These are phyloP conservation scores for Pythium inflatum DNA, from an alignment of 352 stramenopile species.

Conservation along the genomic window DNA sequence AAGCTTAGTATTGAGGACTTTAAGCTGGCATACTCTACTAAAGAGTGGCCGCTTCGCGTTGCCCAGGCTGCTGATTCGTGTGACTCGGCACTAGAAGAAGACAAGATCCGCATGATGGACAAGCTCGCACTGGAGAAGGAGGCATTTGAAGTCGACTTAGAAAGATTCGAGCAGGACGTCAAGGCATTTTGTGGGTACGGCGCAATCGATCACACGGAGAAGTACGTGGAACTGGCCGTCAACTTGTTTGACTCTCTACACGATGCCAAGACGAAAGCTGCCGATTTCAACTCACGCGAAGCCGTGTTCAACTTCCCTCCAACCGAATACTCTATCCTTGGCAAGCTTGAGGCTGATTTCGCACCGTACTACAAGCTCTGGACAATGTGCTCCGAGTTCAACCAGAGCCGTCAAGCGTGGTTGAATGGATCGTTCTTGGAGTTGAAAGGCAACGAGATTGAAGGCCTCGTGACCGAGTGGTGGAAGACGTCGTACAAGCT, in stretches of 20 bases:
- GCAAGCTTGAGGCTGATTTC: constrained; percentile 87
- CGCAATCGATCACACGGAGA: constrained; percentile 88
- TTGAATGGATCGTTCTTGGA: constrained; percentile 92
- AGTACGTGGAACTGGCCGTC: constrained; percentile 88
- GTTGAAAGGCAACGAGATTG: constrained; percentile 88
- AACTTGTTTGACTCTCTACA: constrained; percentile 90
- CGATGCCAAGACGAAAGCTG: constrained; percentile 88
- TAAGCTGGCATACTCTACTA: constrained; percentile 86
- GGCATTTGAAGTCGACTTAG: constrained; percentile 79
- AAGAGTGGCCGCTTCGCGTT: constrained; percentile 86
- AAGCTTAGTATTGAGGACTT: constrained; percentile 91
- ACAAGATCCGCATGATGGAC: constrained; percentile 96
- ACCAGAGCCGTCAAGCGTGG: constrained; percentile 91
- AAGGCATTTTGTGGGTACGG: constrained; percentile 88
- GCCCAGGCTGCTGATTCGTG: constrained; percentile 81
- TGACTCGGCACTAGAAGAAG: constrained; percentile 88
- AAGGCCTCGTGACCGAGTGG: constrained; percentile 91
- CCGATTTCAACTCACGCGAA: constrained; percentile 93
- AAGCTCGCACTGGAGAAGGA: constrained; percentile 92
- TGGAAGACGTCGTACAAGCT: constrained; percentile 94
- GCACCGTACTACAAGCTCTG: constrained; percentile 94
- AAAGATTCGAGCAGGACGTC: constrained; percentile 90
- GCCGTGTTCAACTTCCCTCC: constrained; percentile 93
- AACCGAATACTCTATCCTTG: constrained; percentile 90
- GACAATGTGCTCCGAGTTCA: constrained; percentile 95